Evolutionary conservation across 805 yeast species (phyloP), one percentile per base, ranked within the genome.

Genomic region (Metschnikowia gruessii): DNA sequence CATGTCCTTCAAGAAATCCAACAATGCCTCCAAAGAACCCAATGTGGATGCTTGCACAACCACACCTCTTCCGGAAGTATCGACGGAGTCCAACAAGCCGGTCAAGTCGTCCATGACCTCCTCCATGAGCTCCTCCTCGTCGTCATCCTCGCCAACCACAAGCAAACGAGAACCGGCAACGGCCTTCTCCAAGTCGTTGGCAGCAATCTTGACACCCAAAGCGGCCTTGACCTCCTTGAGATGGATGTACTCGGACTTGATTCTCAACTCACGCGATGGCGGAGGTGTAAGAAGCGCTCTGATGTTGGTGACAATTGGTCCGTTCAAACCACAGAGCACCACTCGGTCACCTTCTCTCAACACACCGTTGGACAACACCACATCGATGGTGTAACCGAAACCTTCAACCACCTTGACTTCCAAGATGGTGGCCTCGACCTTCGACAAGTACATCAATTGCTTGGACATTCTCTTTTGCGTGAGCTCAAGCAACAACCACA

Each of bases 351-450:
- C 98, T 67, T 94, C 99, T 59, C 82, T 80, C 62, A 94, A 73
- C 48, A 90, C 75, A 83, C 99, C 99, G 64, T 94, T 94, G n/a
- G 97, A 89, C 55, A 94, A 76, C 46, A 94, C 89, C 55, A 94
- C 99, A 79, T 94, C 99, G 61, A 94, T 94, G 21, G 99, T 94
- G 58, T 96, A 89, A 75, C 99, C 99, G 49, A 94, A 81, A 78
- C 99, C 99, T 78, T 92, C 99, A 52, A 92, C 84, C 48, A 92
- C 98, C 76, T 92, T 92, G 58, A 94, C 99, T 79, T 92, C 99
- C 65, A 92, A 80, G 60, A 94, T 81, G 18, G 99, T 94, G 46
- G 99, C 98, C 71, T 91, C 98, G 50, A 94, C 83, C 65, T 85
- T 82, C 30, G 97, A 83, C 55, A 94, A 75, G 76, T 94, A 94